Base-by-base conservation (phyloP, 2,329 filamentous ascomycete genomes). In the Penicillium sp. region DNA sequence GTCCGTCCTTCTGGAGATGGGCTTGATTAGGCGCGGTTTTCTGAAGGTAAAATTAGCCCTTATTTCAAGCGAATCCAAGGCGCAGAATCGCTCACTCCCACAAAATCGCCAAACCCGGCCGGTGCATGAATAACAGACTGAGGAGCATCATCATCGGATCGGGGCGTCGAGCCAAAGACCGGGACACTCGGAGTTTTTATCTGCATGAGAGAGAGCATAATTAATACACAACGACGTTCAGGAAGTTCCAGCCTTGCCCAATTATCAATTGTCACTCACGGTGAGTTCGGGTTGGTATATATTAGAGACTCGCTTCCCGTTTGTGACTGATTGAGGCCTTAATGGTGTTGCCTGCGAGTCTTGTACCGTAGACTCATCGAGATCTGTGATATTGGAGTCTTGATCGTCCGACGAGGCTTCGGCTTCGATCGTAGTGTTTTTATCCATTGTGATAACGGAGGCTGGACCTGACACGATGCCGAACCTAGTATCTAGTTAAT, bases 51-150 rank as follows among this genome's bases (percentile, higher is more conserved):
- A 26, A 20, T 58, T 50, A 58, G 50, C 30, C 21, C 18, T 11
- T 45, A 24, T 49, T 11, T 33, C 14, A 3, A 48, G 18, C 23
- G 7, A 23, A 23, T 5, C 11, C 11, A 46, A 12, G 23, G 21
- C 20, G 30, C 5, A 9, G n/a, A 18, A 21, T 18, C n/a, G 33
- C 56, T 40, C 16, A 58, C 56, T 69, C 83, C 68, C 71, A 94
- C 90, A 83, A 94, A 96, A 64, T 83, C 83, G 56, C 84, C 82
- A 72, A 94, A 97, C 60, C 88, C 90, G 62, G 90, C 81, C 0
- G 92, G 91, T 16, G 90, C 90, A 78, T 96, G 92, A 63, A 97
- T 96, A 55, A 96, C 92, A 1, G 92, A 97, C 53, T 90, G 82
- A 23, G 91, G 87, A 63, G 74, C 68, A 52, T 75, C 74, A 55